Evolutionary conservation across 2,329 filamentous ascomycete genomes (phyloP).

Genomic region (Aspergillus sp.): DNA sequence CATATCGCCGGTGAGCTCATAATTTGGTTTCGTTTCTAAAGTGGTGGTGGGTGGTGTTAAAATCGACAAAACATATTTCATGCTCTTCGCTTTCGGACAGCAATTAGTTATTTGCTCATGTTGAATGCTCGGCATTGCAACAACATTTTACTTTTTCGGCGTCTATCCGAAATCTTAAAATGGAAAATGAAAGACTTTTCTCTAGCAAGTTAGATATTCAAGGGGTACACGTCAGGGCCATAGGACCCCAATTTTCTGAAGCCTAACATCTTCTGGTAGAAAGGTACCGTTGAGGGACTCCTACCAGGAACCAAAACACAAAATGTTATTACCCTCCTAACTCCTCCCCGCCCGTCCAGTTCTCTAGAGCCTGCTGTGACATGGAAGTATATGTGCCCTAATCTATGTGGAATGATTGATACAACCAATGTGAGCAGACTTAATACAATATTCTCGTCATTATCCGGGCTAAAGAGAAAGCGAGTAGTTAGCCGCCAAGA

Average conservation of each 20-base stretch:
- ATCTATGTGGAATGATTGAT: slow-evolving; percentile 11
- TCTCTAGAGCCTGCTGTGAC: not conserved
- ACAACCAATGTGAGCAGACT: slow-evolving; percentile 3
- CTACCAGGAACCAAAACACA: not conserved
- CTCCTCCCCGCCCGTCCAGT: not conserved
- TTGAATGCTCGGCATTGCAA: not conserved
- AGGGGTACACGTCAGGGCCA: not conserved
- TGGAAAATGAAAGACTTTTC: not conserved
- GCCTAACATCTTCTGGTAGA: slow-evolving; percentile 9
- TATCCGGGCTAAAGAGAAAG: slow-evolving; percentile 39
- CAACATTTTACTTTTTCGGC: not conserved
- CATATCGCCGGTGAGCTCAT: slow-evolving; percentile 23
- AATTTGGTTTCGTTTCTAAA: not conserved
- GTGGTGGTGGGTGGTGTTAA: not conserved
- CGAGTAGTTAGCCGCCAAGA: slow-evolving; percentile 7
- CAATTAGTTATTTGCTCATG: not conserved
- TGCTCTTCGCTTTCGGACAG: not conserved
- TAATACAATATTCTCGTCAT: slow-evolving; percentile 48
- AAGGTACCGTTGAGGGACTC: slow-evolving; percentile 18
- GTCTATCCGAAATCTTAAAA: not conserved
- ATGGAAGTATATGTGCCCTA: slow-evolving; percentile 2
- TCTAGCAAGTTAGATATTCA: not conserved
- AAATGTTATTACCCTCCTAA: not conserved
- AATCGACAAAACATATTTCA: not conserved
- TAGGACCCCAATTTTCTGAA: not conserved